Base-by-base conservation (phyloP, 2,329 filamentous ascomycete genomes). In the Clathrospora elynae region DNA sequence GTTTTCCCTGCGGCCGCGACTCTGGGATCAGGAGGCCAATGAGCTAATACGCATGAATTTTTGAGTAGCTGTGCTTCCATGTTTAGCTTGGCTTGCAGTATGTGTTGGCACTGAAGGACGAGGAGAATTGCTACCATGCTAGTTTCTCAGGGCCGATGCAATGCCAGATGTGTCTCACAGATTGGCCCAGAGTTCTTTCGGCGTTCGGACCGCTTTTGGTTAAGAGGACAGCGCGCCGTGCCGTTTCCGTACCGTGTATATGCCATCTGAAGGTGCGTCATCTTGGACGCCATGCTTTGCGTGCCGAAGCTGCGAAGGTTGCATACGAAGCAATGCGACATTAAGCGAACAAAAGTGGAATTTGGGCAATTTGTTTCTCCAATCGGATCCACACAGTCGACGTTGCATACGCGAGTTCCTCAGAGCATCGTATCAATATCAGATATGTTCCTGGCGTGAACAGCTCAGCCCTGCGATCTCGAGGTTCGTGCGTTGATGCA, bases 101-200 rank as follows among this genome's bases (percentile, higher is more conserved):
- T 68, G 64, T 61, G 64, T 52, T 67, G 64, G 57, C 63, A 62
- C 44, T 55, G 50, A 48, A 46, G 54, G 53, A 57, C 54, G 43
- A 58, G 42, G 49, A 53, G 44, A 53, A 42, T 49, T 35, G 46
- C 44, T 51, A 47, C 52, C 58, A 57, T 56, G 55, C 61, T 61
- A 59, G 46, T 42, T 51, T 46, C 48, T 57, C 52, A 46, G 42
- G 50, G 55, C 59, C 53, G 55, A 54, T 46, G 53, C 42, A 49
- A 46, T 49, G 57, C 56, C 53, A 61, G 48, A 59, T 62, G 59
- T 59, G 55, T 59, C 49, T 53, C 52, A 48, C 57, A 60, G 50
- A 53, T 57, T 65, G 52, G 56, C 40, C 51, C 50, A 51, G 46
- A 44, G 40, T 45, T 34, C 39, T 38, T 23, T 53, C 53, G 55